phyloP scores from a whole-genome alignment of 2,329 filamentous ascomycete genomes.

The Daldinia sp. region DNA sequence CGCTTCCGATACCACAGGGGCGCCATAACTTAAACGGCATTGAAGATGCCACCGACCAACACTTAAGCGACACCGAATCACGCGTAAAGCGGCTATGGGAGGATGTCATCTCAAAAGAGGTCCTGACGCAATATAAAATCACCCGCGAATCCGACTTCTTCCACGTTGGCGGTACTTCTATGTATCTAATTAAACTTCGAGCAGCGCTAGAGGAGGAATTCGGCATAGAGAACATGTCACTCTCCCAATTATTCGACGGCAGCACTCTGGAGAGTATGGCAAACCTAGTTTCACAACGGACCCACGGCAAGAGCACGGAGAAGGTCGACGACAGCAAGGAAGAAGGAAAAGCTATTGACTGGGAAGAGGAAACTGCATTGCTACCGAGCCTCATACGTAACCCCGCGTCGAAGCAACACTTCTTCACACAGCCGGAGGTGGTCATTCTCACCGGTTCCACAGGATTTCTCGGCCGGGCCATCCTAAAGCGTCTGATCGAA shows the following conservation, averaged over 20 bases:
- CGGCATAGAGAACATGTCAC: constrained; percentile 13
- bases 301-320: neutral
- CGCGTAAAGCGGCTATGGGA: constrained; percentile 21
- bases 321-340: neutral
- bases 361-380: constrained; percentile 33
- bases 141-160: constrained; percentile 40
- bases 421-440: constrained; percentile 9
- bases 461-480: constrained; percentile 24
- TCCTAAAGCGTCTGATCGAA: constrained; percentile 21
- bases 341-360: constrained; percentile 17
- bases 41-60: neutral
- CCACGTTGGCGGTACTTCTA: constrained; percentile 42
- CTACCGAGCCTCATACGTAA: neutral
- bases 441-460: constrained; percentile 41
- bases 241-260: constrained; percentile 31
- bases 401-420: neutral
- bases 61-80: constrained; percentile 19
- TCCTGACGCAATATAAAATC: constrained; percentile 8
- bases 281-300: neutral
- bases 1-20: constrained; percentile 21
- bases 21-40: neutral
- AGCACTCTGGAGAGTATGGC: constrained; percentile 40
- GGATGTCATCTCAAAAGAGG: constrained; percentile 13
- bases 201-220: neutral
- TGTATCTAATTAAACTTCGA: constrained; percentile 37